Base-by-base conservation (phyloP, 352 stramenopile species). In the Globisporangium apiculatum region DNA sequence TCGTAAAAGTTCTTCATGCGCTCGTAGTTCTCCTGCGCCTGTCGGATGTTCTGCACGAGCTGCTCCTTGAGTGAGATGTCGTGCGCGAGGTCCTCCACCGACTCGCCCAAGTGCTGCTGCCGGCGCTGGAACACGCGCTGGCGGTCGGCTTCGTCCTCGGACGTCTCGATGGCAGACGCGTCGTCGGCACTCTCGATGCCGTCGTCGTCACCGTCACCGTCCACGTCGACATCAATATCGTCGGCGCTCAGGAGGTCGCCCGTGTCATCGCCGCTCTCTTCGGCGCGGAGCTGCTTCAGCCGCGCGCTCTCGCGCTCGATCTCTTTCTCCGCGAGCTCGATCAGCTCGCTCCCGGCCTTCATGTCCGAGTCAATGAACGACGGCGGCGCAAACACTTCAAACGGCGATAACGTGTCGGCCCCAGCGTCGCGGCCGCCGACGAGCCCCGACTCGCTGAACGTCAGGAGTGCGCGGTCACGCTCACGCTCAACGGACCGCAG, bases 11-110 rank as follows among this genome's bases (percentile, higher is more conserved):
- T 90, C 57, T 86, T 87, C 65, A 95, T 74, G 8, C 79, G 75
- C 41, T 92, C 83, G 56, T 91, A 95, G 48, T 90, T 90, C 64
- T 90, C 82, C 65, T 92, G 79, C 9, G 78, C 72, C 41, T 87
- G 72, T 1, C 79, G 77, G 55, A 95, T 82, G 47, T 87, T 90
- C 37, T 89, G 75, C 8, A 94, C 72, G 14, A 95, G 74, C 18
- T 94, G 79, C 61, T 95, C 83, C 52, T 95, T 95, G 17, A 94
- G 57, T 7, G 86, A 91, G 62, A 95, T 95, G 40, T 94, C 79
- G 40, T 90, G 79, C 36, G 79, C 73, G 18, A 95, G 60, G 49
- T 91, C 83, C 53, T 92, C 72, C 5, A 94, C 83, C 4, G 78
- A 88, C 40, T 92, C 80, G 12, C 86, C 83, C 24, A 95, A 64